Evolutionary conservation across 139 green algal species (phyloP).

Genomic region (Nannochloris sp.): DNA sequence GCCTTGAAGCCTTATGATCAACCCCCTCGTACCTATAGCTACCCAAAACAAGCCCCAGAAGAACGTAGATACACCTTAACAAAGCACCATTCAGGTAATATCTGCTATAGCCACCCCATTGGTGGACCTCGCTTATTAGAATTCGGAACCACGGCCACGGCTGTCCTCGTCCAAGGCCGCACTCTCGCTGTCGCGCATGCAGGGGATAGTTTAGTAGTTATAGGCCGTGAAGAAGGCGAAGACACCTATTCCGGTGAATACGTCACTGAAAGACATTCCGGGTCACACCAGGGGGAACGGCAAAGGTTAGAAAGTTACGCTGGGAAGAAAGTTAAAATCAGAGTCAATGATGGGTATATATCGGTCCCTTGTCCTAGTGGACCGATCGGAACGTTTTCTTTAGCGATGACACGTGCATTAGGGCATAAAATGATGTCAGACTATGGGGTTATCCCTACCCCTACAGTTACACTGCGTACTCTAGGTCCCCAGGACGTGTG

Average conservation of each 20-base stretch:
- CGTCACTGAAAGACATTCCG: conserved; percentile 10
- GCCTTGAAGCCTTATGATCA: conserved; percentile 12
- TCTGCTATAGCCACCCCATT: neutral
- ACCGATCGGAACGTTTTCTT: conserved; percentile 39
- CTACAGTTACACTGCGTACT: conserved; percentile 14
- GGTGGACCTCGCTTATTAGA: conserved; percentile 31
- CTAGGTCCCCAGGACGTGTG: conserved; percentile 35
- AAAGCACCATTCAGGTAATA: neutral
- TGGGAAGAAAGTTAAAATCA: neutral
- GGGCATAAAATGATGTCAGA: conserved; percentile 24
- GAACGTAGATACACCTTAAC: neutral
- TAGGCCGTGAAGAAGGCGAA: conserved; percentile 28
- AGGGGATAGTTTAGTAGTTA: conserved; percentile 50
- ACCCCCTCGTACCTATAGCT: conserved; percentile 11
- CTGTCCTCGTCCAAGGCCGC: conserved; percentile 42
- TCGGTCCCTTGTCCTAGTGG: conserved; percentile 12
- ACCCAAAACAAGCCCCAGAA: conserved; percentile 1
- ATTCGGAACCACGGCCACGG: conserved; percentile 56
- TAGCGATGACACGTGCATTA: conserved; percentile 60
- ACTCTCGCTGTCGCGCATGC: conserved; percentile 45
- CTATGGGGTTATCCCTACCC: conserved; percentile 20
- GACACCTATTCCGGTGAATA: neutral
- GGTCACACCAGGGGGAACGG: neutral
- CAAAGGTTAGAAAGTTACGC: conserved; percentile 1
- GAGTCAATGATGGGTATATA: conserved; percentile 40